Conservation (phyloP, 352 stramenopile species). For the Sclerospora graminicola region DNA sequence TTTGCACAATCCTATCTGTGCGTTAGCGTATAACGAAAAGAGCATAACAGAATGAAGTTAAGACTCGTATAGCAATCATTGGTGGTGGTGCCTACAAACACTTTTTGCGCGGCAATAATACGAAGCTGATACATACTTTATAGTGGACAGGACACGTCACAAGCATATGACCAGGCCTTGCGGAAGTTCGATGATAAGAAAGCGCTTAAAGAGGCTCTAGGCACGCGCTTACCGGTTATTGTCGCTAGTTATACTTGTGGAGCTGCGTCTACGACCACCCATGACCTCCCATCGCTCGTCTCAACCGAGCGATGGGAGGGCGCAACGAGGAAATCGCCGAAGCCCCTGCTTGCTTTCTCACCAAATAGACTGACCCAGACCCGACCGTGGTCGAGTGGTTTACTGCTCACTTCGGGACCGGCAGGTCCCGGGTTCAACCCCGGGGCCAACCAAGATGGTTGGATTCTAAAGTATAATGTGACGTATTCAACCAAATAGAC, state of each 20-base stretch:
- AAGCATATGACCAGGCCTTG: slow-evolving; percentile 90
- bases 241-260: slow-evolving; percentile 92
- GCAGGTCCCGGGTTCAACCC: too few relatives aligned
- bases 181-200: slow-evolving; percentile 94
- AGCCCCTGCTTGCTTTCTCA: slow-evolving; percentile 91
- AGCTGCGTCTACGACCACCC: slow-evolving; percentile 90
- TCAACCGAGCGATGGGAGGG: slow-evolving; percentile 83
- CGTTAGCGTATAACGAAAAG: slow-evolving; percentile 67
- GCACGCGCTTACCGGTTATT: slow-evolving; percentile 83
- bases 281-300: too few relatives aligned
- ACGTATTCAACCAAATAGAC: too few relatives aligned
- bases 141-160: slow-evolving; percentile 71
- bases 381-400: too few relatives aligned
- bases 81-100: slow-evolving; percentile 84
- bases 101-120: slow-evolving; percentile 83
- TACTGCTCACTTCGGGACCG: too few relatives aligned
- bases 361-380: slow-evolving; percentile 94
- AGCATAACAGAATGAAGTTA: slow-evolving; percentile 49
- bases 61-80: slow-evolving; percentile 60
- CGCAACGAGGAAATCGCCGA: slow-evolving; percentile 91
- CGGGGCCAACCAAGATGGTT: too few relatives aligned
- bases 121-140: slow-evolving; percentile 70
- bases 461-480: too few relatives aligned
- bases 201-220: slow-evolving; percentile 91
- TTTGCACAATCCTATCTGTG: slow-evolving; percentile 77